Base-by-base conservation (phyloP, 805 yeast species). In the Wickerhamomyces kurtzmanii region DNA sequence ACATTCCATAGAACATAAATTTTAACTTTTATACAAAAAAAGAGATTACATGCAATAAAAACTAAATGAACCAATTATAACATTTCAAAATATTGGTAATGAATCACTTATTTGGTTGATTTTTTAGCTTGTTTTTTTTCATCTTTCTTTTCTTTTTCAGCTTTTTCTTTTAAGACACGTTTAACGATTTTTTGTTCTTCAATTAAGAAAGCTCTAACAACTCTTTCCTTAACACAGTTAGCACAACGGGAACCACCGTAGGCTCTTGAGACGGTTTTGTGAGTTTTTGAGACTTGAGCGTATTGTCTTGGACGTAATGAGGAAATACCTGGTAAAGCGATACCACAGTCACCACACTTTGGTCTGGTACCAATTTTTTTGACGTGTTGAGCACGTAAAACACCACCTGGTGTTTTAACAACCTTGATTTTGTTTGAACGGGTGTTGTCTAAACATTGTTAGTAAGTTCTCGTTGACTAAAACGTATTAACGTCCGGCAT, bases 381-480 rank as follows among this genome's bases (percentile, higher is more conserved):
- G 59, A 85, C 73, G 75, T 91, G 98, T 69, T 87, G 96, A 62
- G 95, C 95, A 63, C 86, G 79, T 69, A 91, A 79, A 69, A 80
- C 81, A 64, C 97, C 97, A 78, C 99, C 99, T 69, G 99, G 98
- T 71, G 99, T 91, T 84, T 89, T 91, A 57, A 89, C 94, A 69
- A 89, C 94, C 87, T 83, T 89, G 76, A 91, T 89, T 76, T 82
- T 84, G 95, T 91, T 91, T 55, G 98, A 91, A 70, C 79, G 81
- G 80, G 98, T 87, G 94, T 91, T 91, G 95, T 86, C 93, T 83
- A 39, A 28, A n/a, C 15, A 12, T 8, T 17, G 21, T n/a, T 29
- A 31, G 51, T 47, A 43, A 39, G 44, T n/a, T n/a, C n/a, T n/a
- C n/a, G n/a, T n/a, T n/a, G n/a, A n/a, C n/a, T n/a, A n/a, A n/a